A percentile compares a stretch with the other conserved stretches of the same genome.
Conservation (phyloP, 2,329 filamentous ascomycete genomes). For the Pyrenophora seminiperda region DNA sequence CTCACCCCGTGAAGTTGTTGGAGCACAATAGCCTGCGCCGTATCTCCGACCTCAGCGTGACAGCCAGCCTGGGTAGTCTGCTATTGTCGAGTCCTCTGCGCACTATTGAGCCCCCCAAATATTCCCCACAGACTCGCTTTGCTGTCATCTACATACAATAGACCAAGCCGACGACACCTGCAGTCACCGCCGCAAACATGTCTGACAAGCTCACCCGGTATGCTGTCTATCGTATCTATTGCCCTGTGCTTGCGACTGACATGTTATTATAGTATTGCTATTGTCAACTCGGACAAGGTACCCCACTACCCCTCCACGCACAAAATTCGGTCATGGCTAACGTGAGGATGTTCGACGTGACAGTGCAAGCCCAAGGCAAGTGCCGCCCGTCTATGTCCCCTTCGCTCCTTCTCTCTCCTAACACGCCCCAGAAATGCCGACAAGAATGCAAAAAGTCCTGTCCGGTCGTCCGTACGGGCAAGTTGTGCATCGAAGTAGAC, state of each 20-base stretch:
- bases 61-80: background rate
- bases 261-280: slow-evolving; percentile 72
- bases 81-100: slow-evolving; percentile 17
- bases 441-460: slow-evolving; percentile 99
- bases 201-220: slow-evolving; percentile 95
- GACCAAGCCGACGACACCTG: slow-evolving; percentile 13
- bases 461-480: slow-evolving; percentile 94
- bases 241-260: slow-evolving; percentile 21
- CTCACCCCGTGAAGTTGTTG: slow-evolving; percentile 4
- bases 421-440: slow-evolving; percentile 79
- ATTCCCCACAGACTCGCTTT: slow-evolving; percentile 26
- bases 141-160: slow-evolving; percentile 5
- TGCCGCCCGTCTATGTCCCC: slow-evolving; percentile 9
- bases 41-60: slow-evolving; percentile 4
- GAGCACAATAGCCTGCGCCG: background rate
- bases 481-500: slow-evolving; percentile 94
- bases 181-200: slow-evolving; percentile 60
- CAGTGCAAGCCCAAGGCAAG: slow-evolving; percentile 87
- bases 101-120: slow-evolving; percentile 21
- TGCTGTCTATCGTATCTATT: slow-evolving; percentile 34
- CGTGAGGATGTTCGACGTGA: slow-evolving; percentile 50
- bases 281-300: slow-evolving; percentile 98
- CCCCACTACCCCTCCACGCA: slow-evolving; percentile 50
- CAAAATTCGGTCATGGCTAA: slow-evolving; percentile 43
- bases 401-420: slow-evolving; percentile 25